phyloP scores from a whole-genome alignment of 2,329 filamentous ascomycete species.

The Botrytis galanthina region DNA sequence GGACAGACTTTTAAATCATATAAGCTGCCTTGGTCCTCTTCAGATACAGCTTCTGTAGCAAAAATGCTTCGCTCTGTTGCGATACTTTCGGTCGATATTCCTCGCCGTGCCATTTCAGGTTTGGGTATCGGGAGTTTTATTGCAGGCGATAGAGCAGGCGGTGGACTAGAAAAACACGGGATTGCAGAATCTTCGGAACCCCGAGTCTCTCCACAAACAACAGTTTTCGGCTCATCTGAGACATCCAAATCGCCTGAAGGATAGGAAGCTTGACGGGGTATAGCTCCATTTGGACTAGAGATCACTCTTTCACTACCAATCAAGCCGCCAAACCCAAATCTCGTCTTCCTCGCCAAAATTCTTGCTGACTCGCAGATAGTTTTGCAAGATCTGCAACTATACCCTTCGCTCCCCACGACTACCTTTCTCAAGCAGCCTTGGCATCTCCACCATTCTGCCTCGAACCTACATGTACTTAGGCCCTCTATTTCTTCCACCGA shows the following conservation, averaged over 20 bases:
- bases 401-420: not conserved
- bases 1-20: not conserved
- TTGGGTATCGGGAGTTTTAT: not conserved
- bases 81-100: not conserved
- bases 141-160: not conserved
- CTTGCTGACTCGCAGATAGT: not conserved
- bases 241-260: not conserved
- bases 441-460: conserved; percentile 11
- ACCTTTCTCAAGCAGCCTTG: not conserved
- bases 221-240: not conserved
- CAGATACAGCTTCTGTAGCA: not conserved
- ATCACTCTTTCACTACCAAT: not conserved
- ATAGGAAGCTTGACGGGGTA: not conserved
- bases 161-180: no score
- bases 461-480: not conserved
- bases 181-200: not conserved
- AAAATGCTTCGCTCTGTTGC: not conserved
- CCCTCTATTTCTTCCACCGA: not conserved
- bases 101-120: not conserved
- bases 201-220: not conserved
- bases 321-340: not conserved
- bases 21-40: not conserved
- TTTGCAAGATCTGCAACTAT: not conserved
- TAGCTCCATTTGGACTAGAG: no score
- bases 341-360: not conserved